A percentile compares a stretch with the other conserved stretches of the same genome.
phyloP scores from a whole-genome alignment of 169 alveolate genomes.

The Cryptosporidium ryanae region DNA sequence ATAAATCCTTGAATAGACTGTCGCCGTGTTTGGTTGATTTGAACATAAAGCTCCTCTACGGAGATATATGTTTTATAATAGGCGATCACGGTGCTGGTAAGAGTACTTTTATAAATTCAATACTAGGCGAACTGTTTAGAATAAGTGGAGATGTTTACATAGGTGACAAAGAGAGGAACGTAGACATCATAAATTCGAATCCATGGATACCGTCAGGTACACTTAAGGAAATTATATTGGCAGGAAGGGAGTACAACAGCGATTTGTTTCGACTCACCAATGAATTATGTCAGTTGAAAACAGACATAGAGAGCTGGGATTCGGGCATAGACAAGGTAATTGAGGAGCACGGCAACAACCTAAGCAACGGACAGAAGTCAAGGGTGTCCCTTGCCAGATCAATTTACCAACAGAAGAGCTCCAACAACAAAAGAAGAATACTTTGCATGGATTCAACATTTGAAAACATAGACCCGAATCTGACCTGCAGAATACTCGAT shows the following conservation, averaged over 20 bases:
- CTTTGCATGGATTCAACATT: conserved; percentile 63
- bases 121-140: conserved; percentile 42
- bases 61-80: conserved; percentile 56
- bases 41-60: conserved; percentile 18
- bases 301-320: conserved; percentile 57
- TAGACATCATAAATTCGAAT: conserved; percentile 30
- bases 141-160: conserved; percentile 42
- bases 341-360: conserved; percentile 67
- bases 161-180: neutral
- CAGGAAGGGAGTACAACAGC: conserved; percentile 38
- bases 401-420: neutral
- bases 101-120: conserved; percentile 42
- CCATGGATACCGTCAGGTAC: conserved; percentile 74
- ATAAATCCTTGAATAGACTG: conserved; percentile 10
- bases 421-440: neutral
- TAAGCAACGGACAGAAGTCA: conserved; percentile 67
- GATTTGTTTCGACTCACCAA: conserved; percentile 5
- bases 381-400: conserved; percentile 69
- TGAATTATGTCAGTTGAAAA: conserved; percentile 32
- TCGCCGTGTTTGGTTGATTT: conserved; percentile 36
- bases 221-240: conserved; percentile 32
- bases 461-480: conserved; percentile 57
- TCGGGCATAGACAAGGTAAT: conserved; percentile 20
- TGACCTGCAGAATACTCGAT: conserved; percentile 15
- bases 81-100: conserved; percentile 67